Conservation (phyloP, 2,329 filamentous ascomycete genomes). For the Plectosphaerella plurivora region DNA sequence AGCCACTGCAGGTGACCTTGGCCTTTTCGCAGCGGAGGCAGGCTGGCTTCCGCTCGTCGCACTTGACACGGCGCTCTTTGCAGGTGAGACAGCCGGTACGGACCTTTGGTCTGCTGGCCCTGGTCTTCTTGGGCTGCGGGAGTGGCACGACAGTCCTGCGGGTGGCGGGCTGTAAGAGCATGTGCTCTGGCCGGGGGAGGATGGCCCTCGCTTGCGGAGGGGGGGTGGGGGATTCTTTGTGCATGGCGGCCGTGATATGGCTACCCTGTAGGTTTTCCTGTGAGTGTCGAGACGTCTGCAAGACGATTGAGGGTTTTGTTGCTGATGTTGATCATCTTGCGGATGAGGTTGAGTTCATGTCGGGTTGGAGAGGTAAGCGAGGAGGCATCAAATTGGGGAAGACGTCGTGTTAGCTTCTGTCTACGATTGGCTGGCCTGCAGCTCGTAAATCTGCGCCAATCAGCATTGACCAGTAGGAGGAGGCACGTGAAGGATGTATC, state of each 20-base stretch:
- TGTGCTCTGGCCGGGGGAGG: not conserved
- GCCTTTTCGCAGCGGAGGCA: conserved; percentile 13
- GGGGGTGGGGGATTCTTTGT: not conserved
- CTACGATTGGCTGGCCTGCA: not conserved
- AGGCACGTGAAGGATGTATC: too few relatives aligned
- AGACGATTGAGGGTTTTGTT: not conserved
- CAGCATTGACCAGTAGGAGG: not conserved
- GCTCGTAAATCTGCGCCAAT: not conserved
- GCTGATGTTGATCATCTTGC: not conserved
- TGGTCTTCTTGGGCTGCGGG: conserved; percentile 1
- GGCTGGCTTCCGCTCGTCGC: conserved; percentile 20
- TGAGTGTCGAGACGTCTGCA: too few relatives aligned
- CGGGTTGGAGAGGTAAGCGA: too few relatives aligned
- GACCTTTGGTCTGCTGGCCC: conserved; percentile 10
- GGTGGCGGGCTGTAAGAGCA: not conserved
- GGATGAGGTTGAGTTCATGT: not conserved
- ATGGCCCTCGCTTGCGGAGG: not conserved
- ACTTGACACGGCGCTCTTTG: conserved; percentile 23
- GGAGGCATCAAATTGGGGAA: too few relatives aligned
- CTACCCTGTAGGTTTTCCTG: not conserved
- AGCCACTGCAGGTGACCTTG: conserved; percentile 12
- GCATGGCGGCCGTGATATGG: not conserved
- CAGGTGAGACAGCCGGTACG: conserved; percentile 14
- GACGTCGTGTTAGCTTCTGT: not conserved
- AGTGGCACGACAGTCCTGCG: not conserved